A percentile compares a stretch with the other conserved stretches of the same genome.
Conservation (phyloP, 2,329 filamentous ascomycete genomes). For the Myriosclerotinia duriaeana region DNA sequence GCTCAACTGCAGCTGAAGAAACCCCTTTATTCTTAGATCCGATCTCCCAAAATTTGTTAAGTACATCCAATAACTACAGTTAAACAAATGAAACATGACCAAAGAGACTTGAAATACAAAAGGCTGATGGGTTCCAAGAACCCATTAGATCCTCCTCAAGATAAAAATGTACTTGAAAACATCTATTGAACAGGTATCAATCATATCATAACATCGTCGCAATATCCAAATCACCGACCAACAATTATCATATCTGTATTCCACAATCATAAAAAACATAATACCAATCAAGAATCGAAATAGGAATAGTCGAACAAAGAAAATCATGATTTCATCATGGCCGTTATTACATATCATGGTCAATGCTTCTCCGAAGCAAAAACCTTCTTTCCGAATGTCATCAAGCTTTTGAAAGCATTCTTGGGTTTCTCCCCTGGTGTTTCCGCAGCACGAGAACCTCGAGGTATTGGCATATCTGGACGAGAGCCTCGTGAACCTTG, state of each 20-base stretch:
- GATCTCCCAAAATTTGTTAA: slow-evolving; percentile 11
- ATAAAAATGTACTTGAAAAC: slow-evolving; percentile 6
- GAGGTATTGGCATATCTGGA: neutral
- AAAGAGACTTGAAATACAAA: slow-evolving; percentile 20
- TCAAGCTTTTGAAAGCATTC: slow-evolving; percentile 20
- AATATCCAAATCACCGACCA: slow-evolving; percentile 11
- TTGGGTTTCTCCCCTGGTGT: slow-evolving; percentile 21
- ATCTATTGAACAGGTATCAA: slow-evolving; percentile 12
- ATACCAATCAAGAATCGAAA: slow-evolving; percentile 21
- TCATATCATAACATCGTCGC: slow-evolving; percentile 13
- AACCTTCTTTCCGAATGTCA: slow-evolving; percentile 23
- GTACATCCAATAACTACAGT: slow-evolving; percentile 18
- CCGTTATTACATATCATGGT: slow-evolving; percentile 14
- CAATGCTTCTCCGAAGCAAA: slow-evolving; percentile 20
- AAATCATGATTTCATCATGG: slow-evolving; percentile 4
- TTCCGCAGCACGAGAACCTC: slow-evolving; percentile 9
- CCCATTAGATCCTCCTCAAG: slow-evolving; percentile 6
- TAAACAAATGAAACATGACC: slow-evolving; percentile 1
- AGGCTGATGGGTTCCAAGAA: slow-evolving; percentile 3
- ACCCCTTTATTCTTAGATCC: slow-evolving; percentile 13
- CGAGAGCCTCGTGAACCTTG: slow-evolving; percentile 17
- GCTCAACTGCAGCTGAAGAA: neutral
- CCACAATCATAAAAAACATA: slow-evolving; percentile 21
- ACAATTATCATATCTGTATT: neutral
- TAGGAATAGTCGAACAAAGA: slow-evolving; percentile 14